A percentile compares a stretch with the other conserved stretches of the same genome.
Evolutionary conservation across 768 basidiomycete species (phyloP).

Genomic region (Cystoderma amianthinum): DNA sequence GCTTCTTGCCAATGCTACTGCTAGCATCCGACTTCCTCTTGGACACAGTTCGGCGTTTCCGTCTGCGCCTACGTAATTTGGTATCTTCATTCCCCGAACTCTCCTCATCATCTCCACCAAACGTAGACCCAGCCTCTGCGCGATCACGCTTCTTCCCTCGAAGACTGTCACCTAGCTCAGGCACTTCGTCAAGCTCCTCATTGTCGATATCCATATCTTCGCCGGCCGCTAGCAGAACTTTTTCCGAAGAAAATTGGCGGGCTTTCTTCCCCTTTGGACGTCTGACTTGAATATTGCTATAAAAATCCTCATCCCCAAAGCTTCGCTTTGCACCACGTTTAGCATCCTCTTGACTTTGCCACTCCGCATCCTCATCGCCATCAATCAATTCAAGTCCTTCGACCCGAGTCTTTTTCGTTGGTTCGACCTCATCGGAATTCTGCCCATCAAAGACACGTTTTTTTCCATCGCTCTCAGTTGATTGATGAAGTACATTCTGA

Average conservation of each 20-base stretch:
- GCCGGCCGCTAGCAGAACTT: slow-evolving; percentile 18
- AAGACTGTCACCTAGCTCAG: slow-evolving; percentile 25
- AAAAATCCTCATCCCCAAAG: slow-evolving; percentile 37
- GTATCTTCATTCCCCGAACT: slow-evolving; percentile 31
- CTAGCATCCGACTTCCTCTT: slow-evolving; percentile 44
- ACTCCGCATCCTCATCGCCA: slow-evolving; percentile 41
- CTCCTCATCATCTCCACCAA: slow-evolving; percentile 57
- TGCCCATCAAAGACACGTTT: slow-evolving; percentile 36
- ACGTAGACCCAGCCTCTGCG: slow-evolving; percentile 63
- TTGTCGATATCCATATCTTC: slow-evolving; percentile 42
- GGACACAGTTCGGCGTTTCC: slow-evolving; percentile 51
- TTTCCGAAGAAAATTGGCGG: slow-evolving; percentile 44
- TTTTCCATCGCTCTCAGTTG: slow-evolving; percentile 18
- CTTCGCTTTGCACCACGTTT: slow-evolving; percentile 44
- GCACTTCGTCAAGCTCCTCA: slow-evolving; percentile 35
- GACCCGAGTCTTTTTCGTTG: slow-evolving; percentile 46
- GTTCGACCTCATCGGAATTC: slow-evolving; percentile 35
- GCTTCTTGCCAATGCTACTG: slow-evolving; percentile 33
- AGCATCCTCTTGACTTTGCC: slow-evolving; percentile 14
- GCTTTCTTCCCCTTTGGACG: slow-evolving; percentile 45
- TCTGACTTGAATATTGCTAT: slow-evolving; percentile 24
- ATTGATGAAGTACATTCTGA: slow-evolving; percentile 20
- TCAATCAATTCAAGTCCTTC: slow-evolving; percentile 41
- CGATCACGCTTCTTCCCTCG: slow-evolving; percentile 76
- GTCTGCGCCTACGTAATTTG: slow-evolving; percentile 36